These are phyloP conservation scores for Castanopsis chinensis DNA, from an alignment of 306 rosid species.

Conservation along the genomic window DNA sequence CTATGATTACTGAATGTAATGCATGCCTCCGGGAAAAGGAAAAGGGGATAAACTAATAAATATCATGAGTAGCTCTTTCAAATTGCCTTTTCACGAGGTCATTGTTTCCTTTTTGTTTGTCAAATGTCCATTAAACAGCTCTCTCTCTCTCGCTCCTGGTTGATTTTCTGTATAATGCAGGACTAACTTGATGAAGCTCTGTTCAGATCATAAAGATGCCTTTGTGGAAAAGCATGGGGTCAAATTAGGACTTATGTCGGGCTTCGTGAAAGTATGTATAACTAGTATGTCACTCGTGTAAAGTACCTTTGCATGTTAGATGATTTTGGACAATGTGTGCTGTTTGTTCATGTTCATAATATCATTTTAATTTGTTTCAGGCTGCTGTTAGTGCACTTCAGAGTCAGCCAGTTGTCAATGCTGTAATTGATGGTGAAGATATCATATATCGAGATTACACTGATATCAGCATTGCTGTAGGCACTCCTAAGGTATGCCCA, in stretches of 20 bases:
- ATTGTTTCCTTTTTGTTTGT: neutral
- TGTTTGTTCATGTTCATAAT: constrained; percentile 8
- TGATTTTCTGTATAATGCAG: constrained; percentile 43
- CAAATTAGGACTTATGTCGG: constrained; percentile 85
- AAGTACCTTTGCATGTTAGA: neutral
- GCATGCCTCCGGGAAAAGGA: neutral
- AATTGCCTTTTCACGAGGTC: neutral
- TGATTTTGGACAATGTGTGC: neutral
- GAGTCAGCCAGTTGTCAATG: constrained; percentile 72
- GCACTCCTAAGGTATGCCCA: constrained; percentile 65
- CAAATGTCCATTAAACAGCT: neutral
- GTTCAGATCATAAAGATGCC: constrained; percentile 84
- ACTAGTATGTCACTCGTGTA: neutral
- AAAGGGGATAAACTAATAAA: neutral
- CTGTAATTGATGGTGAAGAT: constrained; percentile 88
- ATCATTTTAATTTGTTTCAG: constrained; percentile 34
- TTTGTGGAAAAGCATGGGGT: constrained; percentile 83
- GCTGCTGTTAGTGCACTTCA: constrained; percentile 83
- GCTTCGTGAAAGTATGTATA: constrained; percentile 64
- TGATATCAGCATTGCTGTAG: constrained; percentile 84
- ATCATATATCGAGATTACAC: constrained; percentile 74
- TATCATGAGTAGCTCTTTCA: neutral
- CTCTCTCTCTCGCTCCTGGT: constrained; percentile 12
- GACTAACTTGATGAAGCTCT: constrained; percentile 89
- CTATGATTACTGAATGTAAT: neutral